Conservation (phyloP, 1,284 basidiomycete genomes). For the Cutaneotrichosporon sp. region DNA sequence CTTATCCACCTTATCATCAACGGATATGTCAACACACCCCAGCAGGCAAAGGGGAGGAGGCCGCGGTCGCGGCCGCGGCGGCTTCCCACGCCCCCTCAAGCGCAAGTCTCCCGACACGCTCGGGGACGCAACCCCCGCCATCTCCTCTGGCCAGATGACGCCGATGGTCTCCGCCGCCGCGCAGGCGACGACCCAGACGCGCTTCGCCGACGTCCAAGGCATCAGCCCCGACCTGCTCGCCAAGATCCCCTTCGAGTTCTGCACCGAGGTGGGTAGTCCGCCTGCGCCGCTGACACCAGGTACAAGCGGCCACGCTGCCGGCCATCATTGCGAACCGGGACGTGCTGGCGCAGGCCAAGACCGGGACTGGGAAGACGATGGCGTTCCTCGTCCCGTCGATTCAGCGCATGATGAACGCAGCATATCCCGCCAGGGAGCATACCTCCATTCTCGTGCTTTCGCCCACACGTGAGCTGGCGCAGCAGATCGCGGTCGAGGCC, state of each 20-base stretch:
- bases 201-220: conserved; percentile 25
- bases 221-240: conserved; percentile 24
- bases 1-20: no score
- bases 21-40: no score
- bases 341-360: conserved; percentile 54
- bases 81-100: background rate
- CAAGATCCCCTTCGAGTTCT: conserved; percentile 44
- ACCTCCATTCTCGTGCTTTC: conserved; percentile 49
- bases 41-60: background rate
- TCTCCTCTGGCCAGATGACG: conserved; percentile 12
- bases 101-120: background rate
- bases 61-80: background rate
- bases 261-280: conserved; percentile 42
- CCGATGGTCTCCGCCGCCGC: conserved; percentile 2
- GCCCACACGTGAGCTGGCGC: conserved; percentile 53
- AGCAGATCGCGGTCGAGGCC: conserved; percentile 44
- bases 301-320: conserved; percentile 52
- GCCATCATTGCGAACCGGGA: conserved; percentile 48
- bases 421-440: conserved; percentile 14
- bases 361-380: conserved; percentile 55
- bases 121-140: conserved; percentile 1
- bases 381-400: conserved; percentile 54
- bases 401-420: conserved; percentile 41
- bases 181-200: conserved; percentile 13
- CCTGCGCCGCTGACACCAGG: conserved; percentile 12